A percentile compares a stretch with the other conserved stretches of the same genome.
Evolutionary conservation across 2,329 filamentous ascomycete species (phyloP).

Genomic region (Zymoseptoria passerinii): DNA sequence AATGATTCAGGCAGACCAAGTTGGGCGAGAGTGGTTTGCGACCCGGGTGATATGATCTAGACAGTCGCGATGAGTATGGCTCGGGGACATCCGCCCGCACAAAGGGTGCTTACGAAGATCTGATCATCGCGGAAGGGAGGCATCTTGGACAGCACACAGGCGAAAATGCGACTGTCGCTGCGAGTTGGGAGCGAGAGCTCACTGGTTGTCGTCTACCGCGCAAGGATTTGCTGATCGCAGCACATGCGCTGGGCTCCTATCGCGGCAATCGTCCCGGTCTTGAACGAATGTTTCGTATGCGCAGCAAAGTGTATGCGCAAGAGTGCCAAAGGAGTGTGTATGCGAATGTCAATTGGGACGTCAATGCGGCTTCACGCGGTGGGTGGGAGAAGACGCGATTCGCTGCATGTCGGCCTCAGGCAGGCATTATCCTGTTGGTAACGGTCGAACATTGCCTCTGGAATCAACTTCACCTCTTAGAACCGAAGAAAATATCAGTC

Average conservation of each 20-base stretch:
- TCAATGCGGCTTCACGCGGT: background rate
- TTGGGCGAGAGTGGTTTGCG: constrained; percentile 83
- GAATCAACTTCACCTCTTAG: background rate
- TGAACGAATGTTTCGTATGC: background rate
- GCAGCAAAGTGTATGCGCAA: background rate
- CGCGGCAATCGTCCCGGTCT: too few relatives aligned
- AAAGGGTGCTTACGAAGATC: constrained; percentile 22
- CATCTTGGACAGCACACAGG: constrained; percentile 16
- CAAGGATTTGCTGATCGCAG: background rate
- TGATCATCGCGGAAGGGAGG: constrained; percentile 30
- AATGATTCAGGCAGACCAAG: constrained; percentile 83
- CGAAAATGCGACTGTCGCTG: too few relatives aligned
- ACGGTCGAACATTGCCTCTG: background rate
- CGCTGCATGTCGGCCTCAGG: background rate
- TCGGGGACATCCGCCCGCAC: background rate
- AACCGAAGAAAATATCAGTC: background rate
- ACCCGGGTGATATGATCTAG: constrained; percentile 67
- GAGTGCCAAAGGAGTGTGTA: background rate
- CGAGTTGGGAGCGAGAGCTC: background rate
- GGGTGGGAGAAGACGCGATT: background rate
- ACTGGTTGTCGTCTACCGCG: background rate
- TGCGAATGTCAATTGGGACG: background rate
- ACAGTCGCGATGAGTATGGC: background rate
- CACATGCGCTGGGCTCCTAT: background rate
- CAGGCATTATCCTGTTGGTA: background rate